Evolutionary conservation across 139 green algal species (phyloP), one percentile per base, ranked within the genome.

Genomic region (Asterochloris sp.): DNA sequence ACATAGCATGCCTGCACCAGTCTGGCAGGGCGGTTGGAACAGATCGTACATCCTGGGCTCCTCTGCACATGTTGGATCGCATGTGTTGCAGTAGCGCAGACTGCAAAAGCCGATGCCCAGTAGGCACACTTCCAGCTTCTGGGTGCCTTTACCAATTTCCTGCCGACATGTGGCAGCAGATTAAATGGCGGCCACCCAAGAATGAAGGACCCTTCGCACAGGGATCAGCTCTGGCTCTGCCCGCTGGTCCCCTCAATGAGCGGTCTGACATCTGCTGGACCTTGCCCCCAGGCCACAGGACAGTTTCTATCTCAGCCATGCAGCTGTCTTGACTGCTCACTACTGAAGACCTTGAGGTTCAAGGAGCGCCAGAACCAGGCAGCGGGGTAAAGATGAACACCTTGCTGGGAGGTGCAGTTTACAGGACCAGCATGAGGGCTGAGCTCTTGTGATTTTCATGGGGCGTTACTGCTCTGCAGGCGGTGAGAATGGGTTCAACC

Each of bases 401-500:
- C 38, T 10, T 54, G 38, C 38, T 54, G 38, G 38, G 38, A 54
- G 2, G 2, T 54, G 38, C 38, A 54, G 38, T 6, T 54, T 2
- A 54, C 38, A 6, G 38, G 38, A 54, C 6, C 38, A 54, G 38
- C 38, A 54, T 54, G 38, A 54, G 38, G 38, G 38, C 38, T 54
- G 38, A 6, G 38, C 4, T 54, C 6, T 2, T 54, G 6, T 54
- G 38, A 54, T 2, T 2, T 54, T 54, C 38, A 54, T 54, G n/a
- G n/a, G n/a, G n/a, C n/a, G n/a, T n/a, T n/a, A 54, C 38, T 54
- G 38, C 38, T 54, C 38, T 54, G 73, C 88, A 95, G 90, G 96
- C 23, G 96, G 96, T 15, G 96, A 99, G 85, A 99, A 99, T 88
- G 97, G 97, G 21, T 99, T 99, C 92, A 98, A 93, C 84, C 97